Conservation (phyloP, 1,139 yeast species). For the Chernovozyma aurita region DNA sequence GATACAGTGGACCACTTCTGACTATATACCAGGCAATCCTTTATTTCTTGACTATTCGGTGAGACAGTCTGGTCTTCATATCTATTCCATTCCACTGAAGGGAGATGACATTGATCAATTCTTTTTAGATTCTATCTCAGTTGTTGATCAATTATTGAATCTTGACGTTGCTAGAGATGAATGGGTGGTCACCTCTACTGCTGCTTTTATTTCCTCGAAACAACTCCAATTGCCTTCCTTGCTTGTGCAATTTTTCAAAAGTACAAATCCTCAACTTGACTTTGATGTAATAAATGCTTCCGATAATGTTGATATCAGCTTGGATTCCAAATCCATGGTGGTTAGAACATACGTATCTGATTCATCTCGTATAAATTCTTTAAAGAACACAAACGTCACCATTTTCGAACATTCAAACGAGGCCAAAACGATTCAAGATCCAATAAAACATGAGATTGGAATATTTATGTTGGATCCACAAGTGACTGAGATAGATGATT, state of each 20-base stretch:
- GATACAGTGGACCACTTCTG: conserved; percentile 5
- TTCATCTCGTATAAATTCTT: background rate
- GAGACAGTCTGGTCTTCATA: conserved; percentile 2
- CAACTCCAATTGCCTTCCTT: background rate
- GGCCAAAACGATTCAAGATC: background rate
- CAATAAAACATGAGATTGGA: conserved; percentile 25
- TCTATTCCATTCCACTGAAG: conserved; percentile 1
- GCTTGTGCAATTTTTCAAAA: background rate
- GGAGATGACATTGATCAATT: conserved; percentile 2
- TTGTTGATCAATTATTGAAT: background rate
- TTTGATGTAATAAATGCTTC: background rate
- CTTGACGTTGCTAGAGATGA: background rate
- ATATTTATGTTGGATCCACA: conserved; percentile 27
- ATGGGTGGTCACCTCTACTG: background rate
- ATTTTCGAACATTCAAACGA: background rate
- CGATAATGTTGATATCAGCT: conserved; percentile 2
- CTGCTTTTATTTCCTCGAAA: background rate
- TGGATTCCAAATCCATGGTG: background rate
- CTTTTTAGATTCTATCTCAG: background rate
- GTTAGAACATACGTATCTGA: background rate
- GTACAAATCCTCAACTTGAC: background rate
- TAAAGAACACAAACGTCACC: background rate
- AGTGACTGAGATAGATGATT: conserved; percentile 27
- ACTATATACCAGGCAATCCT: background rate
- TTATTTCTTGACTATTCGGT: conserved; percentile 1